A percentile compares a stretch with the other conserved stretches of the same genome.
Evolutionary conservation across 306 rosid genomes (phyloP).

Genomic region (Fragaria vesca): DNA sequence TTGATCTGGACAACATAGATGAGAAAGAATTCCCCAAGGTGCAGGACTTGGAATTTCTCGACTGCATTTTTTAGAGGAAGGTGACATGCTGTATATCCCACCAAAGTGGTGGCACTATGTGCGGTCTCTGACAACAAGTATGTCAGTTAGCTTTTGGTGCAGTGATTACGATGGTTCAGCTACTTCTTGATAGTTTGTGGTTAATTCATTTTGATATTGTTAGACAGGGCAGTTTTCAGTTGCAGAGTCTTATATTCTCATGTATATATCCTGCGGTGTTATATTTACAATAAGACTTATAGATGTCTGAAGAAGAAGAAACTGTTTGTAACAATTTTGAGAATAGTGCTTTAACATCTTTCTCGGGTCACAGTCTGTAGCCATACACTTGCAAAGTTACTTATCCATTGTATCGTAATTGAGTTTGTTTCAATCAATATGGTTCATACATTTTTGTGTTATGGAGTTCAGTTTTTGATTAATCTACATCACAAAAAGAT

Average conservation of each 20-base stretch:
- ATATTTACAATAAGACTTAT: constrained; percentile 1
- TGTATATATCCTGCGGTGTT: constrained; percentile 9
- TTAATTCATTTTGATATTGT: constrained; percentile 4
- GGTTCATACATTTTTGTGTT: background rate
- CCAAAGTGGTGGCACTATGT: constrained; percentile 92
- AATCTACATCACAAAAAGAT: background rate
- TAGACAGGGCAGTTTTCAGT: background rate
- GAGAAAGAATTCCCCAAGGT: constrained; percentile 55
- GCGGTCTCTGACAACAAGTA: constrained; percentile 40
- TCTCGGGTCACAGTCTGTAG: no score
- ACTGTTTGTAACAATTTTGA: background rate
- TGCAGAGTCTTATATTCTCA: background rate
- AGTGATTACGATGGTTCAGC: constrained; percentile 39
- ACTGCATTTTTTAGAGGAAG: constrained; percentile 73
- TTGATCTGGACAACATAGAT: constrained; percentile 52
- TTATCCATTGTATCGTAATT: background rate
- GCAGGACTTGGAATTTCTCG: constrained; percentile 71
- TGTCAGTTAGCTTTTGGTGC: constrained; percentile 98
- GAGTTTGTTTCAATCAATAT: background rate
- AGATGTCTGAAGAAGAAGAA: background rate
- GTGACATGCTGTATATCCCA: constrained; percentile 91
- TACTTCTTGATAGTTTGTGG: constrained; percentile 37
- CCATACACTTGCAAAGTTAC: background rate
- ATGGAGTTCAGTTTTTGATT: background rate
- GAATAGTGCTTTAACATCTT: no score